Evolutionary conservation across 1,284 basidiomycete species (phyloP).

Genomic region (Pascua sp.): DNA sequence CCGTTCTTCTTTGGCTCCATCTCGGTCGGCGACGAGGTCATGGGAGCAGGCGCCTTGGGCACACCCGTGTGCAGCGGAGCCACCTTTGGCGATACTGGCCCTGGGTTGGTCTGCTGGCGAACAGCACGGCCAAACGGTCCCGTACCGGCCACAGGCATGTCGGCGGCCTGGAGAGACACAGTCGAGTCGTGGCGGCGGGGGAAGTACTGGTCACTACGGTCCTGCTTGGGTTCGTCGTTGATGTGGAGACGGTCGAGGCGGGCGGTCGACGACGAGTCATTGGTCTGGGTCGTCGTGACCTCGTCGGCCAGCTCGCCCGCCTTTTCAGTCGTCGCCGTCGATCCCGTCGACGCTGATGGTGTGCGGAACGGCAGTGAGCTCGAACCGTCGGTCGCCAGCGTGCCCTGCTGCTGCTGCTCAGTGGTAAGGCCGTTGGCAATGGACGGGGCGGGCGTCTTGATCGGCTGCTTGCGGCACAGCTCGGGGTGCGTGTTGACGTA

Average conservation of each 20-base stretch:
- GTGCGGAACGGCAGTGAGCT: slow-evolving; percentile 41
- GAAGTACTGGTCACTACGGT: slow-evolving; percentile 65
- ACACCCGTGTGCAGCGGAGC: neutral
- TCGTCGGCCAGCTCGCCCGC: neutral
- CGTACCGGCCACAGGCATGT: slow-evolving; percentile 6
- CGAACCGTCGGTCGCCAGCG: slow-evolving; percentile 36
- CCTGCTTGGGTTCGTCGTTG: slow-evolving; percentile 34
- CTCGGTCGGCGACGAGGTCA: neutral
- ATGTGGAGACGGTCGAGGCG: slow-evolving; percentile 25
- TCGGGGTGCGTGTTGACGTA: slow-evolving; percentile 92
- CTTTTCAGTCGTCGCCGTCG: slow-evolving; percentile 27
- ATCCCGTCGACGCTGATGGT: slow-evolving; percentile 26
- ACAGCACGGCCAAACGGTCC: slow-evolving; percentile 13
- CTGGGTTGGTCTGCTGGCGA: slow-evolving; percentile 22
- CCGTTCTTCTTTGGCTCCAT: too few relatives aligned
- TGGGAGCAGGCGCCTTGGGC: neutral
- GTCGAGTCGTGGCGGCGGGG: slow-evolving; percentile 67
- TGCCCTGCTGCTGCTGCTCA: slow-evolving; percentile 13
- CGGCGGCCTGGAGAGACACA: slow-evolving; percentile 54
- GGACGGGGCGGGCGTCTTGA: slow-evolving; percentile 42
- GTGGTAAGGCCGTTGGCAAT: slow-evolving; percentile 28
- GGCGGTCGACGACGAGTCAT: slow-evolving; percentile 23
- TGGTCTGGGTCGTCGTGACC: slow-evolving; percentile 12
- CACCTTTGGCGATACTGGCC: neutral
- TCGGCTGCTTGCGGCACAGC: slow-evolving; percentile 56